These are phyloP conservation scores for Phyllosticta ampelicida DNA, from an alignment of 2,329 filamentous ascomycete genomes.

Conservation along the genomic window DNA sequence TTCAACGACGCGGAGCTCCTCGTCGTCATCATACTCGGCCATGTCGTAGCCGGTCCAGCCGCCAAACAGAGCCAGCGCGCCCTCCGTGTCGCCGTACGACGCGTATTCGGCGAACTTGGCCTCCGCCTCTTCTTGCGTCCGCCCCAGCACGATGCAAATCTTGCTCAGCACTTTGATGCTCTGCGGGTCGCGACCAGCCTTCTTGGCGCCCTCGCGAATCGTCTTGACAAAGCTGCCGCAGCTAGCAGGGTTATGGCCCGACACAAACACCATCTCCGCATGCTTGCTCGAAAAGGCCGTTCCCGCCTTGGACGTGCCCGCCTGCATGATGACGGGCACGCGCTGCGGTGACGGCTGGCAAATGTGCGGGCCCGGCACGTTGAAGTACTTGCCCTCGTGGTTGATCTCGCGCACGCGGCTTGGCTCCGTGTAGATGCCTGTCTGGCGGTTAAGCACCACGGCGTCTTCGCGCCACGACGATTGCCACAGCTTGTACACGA, in stretches of 20 bases:
- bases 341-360: conserved; percentile 56
- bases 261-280: conserved; percentile 61
- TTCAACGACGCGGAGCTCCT: conserved; percentile 38
- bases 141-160: conserved; percentile 53
- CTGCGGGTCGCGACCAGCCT: conserved; percentile 45
- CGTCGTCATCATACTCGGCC: conserved; percentile 48
- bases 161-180: conserved; percentile 59
- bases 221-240: conserved; percentile 53
- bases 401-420: conserved; percentile 53
- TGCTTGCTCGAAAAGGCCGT: conserved; percentile 59
- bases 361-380: conserved; percentile 54
- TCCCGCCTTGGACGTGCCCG: conserved; percentile 55
- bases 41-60: conserved; percentile 65
- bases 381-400: conserved; percentile 54
- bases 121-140: conserved; percentile 54
- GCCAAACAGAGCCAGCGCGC: conserved; percentile 59
- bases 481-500: conserved; percentile 57
- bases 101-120: conserved; percentile 53
- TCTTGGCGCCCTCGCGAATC: conserved; percentile 46
- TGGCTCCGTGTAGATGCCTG: conserved; percentile 50
- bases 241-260: conserved; percentile 51
- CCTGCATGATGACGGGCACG: conserved; percentile 59
- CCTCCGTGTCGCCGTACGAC: conserved; percentile 52
- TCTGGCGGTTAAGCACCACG: conserved; percentile 47
- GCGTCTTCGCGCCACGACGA: conserved; percentile 59